A percentile compares a stretch with the other conserved stretches of the same genome.
phyloP scores from a whole-genome alignment of 2,329 filamentous ascomycete species.

The Xylogone sp. region DNA sequence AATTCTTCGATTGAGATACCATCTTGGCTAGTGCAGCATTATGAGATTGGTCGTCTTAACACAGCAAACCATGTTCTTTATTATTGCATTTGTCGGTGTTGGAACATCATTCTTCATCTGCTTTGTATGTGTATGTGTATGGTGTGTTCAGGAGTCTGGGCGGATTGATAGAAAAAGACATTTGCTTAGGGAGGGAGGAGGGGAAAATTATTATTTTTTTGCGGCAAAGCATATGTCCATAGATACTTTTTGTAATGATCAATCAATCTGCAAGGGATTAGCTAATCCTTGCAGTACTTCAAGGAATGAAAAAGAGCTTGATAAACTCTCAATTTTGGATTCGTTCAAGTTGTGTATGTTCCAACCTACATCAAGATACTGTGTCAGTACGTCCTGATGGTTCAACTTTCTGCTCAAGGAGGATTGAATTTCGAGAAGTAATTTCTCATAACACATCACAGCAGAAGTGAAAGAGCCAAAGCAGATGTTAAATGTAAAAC shows the following conservation, averaged over 20 bases:
- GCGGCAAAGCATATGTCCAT: not conserved
- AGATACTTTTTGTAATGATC: not conserved
- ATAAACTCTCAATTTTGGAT: too few relatives aligned
- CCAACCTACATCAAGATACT: too few relatives aligned
- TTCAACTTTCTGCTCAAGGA: too few relatives aligned
- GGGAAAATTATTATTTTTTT: too few relatives aligned
- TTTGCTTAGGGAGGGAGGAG: not conserved
- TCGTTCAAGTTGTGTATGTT: too few relatives aligned
- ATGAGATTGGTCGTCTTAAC: slow-evolving; percentile 8
- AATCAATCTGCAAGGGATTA: not conserved
- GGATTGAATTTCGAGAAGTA: too few relatives aligned
- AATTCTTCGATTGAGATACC: slow-evolving; percentile 6
- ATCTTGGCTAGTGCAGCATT: slow-evolving; percentile 27
- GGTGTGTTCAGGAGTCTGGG: not conserved
- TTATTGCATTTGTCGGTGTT: not conserved
- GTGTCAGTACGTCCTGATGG: too few relatives aligned
- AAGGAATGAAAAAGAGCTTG: slow-evolving; percentile 88
- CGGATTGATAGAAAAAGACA: not conserved
- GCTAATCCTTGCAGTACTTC: slow-evolving; percentile 64
- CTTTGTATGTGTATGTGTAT: not conserved
- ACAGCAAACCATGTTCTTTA: not conserved
- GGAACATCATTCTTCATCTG: not conserved
- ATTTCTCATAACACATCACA: too few relatives aligned
- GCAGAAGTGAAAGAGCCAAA: too few relatives aligned
- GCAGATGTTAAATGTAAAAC: not conserved